Percentiles rank a stretch among this genome's conserved stretches.
These are phyloP conservation scores for Chaetomiaceae sp. DNA, from an alignment of 2,329 filamentous ascomycete species.

Conservation along the genomic window DNA sequence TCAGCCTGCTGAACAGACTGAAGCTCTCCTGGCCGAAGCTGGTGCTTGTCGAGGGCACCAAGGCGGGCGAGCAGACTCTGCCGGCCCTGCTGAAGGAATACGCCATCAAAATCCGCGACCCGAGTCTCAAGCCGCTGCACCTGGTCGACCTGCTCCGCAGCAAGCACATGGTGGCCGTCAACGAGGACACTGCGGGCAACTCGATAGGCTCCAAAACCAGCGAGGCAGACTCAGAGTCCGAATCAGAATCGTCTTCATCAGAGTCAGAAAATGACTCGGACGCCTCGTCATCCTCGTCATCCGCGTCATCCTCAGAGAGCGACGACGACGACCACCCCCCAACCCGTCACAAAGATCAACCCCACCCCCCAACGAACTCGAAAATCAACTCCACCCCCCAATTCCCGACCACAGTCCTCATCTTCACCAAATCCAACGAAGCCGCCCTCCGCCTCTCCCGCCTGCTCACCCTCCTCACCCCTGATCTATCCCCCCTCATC, in stretches of 20 bases:
- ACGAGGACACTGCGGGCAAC: slow-evolving; percentile 28
- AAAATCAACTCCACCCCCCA: no score
- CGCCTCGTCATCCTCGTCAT: slow-evolving; percentile 11
- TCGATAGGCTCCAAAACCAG: slow-evolving; percentile 28
- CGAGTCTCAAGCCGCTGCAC: slow-evolving; percentile 72
- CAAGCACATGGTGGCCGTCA: slow-evolving; percentile 38
- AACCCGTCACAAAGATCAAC: slow-evolving; percentile 10
- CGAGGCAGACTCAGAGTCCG: slow-evolving; percentile 30
- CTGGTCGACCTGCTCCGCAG: slow-evolving; percentile 69
- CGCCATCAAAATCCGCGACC: slow-evolving; percentile 62
- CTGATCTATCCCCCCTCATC: slow-evolving; percentile 49
- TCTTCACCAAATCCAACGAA: slow-evolving; percentile 91
- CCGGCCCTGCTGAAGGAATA: slow-evolving; percentile 59
- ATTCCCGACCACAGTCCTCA: slow-evolving; percentile 50
- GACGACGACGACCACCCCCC: slow-evolving; percentile 21
- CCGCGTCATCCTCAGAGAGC: no score
- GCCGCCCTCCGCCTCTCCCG: slow-evolving; percentile 79
- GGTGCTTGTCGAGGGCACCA: slow-evolving; percentile 61
- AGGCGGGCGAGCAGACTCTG: slow-evolving; percentile 36
- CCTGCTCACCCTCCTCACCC: slow-evolving; percentile 63
- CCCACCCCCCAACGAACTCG: no score
- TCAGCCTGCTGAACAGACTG: slow-evolving; percentile 70
- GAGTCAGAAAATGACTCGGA: slow-evolving; percentile 25
- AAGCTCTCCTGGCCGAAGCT: slow-evolving; percentile 68
- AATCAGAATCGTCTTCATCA: slow-evolving; percentile 28